phyloP scores from a whole-genome alignment of 2,329 filamentous ascomycete genomes.

The Fusarium continuum region DNA sequence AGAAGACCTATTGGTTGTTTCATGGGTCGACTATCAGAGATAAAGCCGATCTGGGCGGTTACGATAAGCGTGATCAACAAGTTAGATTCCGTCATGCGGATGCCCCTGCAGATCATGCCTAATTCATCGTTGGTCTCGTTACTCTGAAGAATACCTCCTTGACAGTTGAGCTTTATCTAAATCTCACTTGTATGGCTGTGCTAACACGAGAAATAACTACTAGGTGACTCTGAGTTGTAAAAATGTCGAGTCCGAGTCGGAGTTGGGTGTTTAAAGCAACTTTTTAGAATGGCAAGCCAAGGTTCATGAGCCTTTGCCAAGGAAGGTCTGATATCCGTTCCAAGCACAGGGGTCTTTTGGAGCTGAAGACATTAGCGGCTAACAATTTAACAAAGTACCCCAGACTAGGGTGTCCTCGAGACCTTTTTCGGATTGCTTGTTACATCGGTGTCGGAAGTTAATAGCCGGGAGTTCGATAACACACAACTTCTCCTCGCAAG shows the following conservation, averaged over 20 bases:
- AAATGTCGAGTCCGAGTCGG: too few species aligned
- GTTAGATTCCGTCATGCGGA: conserved; percentile 16
- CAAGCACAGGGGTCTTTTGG: neutral
- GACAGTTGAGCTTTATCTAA: too few species aligned
- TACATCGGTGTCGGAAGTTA: neutral
- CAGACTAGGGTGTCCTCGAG: neutral
- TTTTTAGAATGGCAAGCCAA: neutral
- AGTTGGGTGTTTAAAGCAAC: too few species aligned
- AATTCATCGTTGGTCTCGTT: conserved; percentile 1
- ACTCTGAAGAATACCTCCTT: neutral
- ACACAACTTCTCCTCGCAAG: neutral
- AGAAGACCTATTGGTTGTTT: neutral
- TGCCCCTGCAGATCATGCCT: conserved; percentile 25
- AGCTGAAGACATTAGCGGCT: neutral
- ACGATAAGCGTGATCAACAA: conserved; percentile 24
- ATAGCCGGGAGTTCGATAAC: neutral
- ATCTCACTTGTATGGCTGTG: neutral
- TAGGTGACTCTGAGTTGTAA: too few species aligned
- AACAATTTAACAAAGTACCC: neutral
- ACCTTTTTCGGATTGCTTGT: neutral
- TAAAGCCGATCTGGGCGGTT: neutral
- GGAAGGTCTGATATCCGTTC: too few species aligned
- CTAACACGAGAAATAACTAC: too few species aligned
- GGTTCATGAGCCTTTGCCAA: neutral
- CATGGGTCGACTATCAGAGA: neutral